phyloP scores from a whole-genome alignment of 805 yeast genomes.

The Blastobotrys robertii region DNA sequence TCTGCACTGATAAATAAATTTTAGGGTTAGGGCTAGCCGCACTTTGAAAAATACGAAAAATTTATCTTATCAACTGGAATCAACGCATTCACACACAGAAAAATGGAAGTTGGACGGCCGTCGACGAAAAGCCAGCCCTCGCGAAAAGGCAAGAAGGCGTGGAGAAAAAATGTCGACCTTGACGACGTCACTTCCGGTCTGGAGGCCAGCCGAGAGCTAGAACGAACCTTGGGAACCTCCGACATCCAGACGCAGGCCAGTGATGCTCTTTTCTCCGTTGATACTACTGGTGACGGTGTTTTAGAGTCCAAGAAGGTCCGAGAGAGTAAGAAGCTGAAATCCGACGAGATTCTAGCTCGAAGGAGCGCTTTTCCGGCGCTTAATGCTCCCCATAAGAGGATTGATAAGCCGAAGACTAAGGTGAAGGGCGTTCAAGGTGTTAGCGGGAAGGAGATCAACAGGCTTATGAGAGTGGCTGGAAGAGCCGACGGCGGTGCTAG shows the following conservation, averaged over 20 bases:
- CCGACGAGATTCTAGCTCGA: slow-evolving; percentile 62
- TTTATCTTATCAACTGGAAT: neutral
- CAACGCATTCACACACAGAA: neutral
- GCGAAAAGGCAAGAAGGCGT: slow-evolving; percentile 84
- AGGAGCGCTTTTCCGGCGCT: slow-evolving; percentile 72
- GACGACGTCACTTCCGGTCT: slow-evolving; percentile 66
- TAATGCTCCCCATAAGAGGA: slow-evolving; percentile 28
- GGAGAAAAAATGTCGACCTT: slow-evolving; percentile 88
- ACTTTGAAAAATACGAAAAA: neutral
- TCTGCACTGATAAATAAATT: too few species aligned
- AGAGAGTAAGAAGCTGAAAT: slow-evolving; percentile 39
- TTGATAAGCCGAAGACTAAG: slow-evolving; percentile 23
- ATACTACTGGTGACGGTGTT: slow-evolving; percentile 51
- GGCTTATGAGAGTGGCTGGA: slow-evolving; percentile 71
- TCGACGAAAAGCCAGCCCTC: slow-evolving; percentile 60
- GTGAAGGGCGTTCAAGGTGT: slow-evolving; percentile 49
- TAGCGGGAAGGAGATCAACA: slow-evolving; percentile 49
- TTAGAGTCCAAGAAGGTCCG: slow-evolving; percentile 32
- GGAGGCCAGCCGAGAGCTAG: slow-evolving; percentile 58
- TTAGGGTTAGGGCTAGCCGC: neutral
- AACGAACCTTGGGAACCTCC: slow-evolving; percentile 18
- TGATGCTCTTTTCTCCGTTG: slow-evolving; percentile 50
- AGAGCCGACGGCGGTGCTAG: slow-evolving; percentile 46
- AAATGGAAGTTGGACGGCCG: slow-evolving; percentile 40
- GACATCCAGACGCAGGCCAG: slow-evolving; percentile 29